These are phyloP conservation scores for Actinomortierella wolfii DNA, from an alignment of 371 early-diverging fungal species.

Conservation along the genomic window DNA sequence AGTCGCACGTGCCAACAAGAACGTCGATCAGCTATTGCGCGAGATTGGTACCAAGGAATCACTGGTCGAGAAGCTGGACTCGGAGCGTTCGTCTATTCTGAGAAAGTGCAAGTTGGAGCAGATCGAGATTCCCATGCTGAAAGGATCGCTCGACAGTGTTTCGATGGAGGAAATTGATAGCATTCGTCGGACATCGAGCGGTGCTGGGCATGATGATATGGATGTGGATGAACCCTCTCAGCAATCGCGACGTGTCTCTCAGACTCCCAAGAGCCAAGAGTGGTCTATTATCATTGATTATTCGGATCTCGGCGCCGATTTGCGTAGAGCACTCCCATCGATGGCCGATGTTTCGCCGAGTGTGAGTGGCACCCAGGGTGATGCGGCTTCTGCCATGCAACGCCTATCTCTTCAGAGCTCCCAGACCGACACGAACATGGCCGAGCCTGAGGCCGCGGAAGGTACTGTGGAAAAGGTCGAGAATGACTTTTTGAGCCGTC, in stretches of 20 bases:
- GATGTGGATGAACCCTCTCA: constrained; percentile 52
- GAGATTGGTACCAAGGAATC: constrained; percentile 70
- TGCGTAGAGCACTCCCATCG: constrained; percentile 36
- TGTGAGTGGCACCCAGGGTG: constrained; percentile 6
- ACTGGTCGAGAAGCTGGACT: constrained; percentile 73
- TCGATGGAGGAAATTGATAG: constrained; percentile 65
- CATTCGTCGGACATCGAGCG: constrained; percentile 11
- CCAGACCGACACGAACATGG: constrained; percentile 16
- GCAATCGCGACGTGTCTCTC: constrained; percentile 7
- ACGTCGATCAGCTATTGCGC: constrained; percentile 71
- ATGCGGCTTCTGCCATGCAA: constrained; percentile 15
- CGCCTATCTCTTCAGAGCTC: constrained; percentile 21
- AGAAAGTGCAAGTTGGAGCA: constrained; percentile 92
- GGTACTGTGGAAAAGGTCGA: constrained; percentile 62
- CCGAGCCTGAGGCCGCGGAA: constrained; percentile 21
- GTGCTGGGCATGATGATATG: constrained; percentile 49
- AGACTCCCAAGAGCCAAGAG: constrained; percentile 32
- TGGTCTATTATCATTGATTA: constrained; percentile 57
- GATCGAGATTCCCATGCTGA: constrained; percentile 78
- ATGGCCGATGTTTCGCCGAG: constrained; percentile 11
- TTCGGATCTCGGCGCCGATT: constrained; percentile 52
- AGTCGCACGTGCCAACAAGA: constrained; percentile 62
- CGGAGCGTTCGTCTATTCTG: constrained; percentile 79
- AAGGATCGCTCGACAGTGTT: constrained; percentile 72
- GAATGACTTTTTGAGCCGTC: constrained; percentile 69